phyloP scores from a whole-genome alignment of 768 basidiomycete genomes.

The Hypsizygus marmoreus region DNA sequence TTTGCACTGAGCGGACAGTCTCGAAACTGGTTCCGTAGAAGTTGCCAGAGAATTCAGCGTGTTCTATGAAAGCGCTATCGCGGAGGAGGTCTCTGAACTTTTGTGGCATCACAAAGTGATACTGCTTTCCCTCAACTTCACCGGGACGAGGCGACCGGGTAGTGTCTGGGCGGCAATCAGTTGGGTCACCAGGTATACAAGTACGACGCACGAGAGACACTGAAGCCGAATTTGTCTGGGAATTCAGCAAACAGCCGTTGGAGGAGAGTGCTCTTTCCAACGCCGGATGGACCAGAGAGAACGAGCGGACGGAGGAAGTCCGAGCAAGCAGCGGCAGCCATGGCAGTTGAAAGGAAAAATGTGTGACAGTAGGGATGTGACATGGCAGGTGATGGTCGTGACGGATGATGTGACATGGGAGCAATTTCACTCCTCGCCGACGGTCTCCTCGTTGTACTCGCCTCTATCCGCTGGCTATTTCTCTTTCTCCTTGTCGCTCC shows the following conservation, averaged over 20 bases:
- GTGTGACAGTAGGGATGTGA: background rate
- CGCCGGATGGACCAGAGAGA: constrained; percentile 89
- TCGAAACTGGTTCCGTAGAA: constrained; percentile 89
- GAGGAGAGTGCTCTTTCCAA: constrained; percentile 92
- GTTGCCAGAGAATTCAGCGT: constrained; percentile 92
- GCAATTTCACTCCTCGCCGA: constrained; percentile 13
- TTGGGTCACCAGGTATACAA: constrained; percentile 13
- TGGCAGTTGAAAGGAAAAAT: constrained; percentile 1
- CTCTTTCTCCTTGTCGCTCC: constrained; percentile 1
- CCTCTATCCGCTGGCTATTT: background rate
- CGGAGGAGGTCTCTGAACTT: constrained; percentile 70
- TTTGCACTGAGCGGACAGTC: constrained; percentile 69
- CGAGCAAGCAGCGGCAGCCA: constrained; percentile 24
- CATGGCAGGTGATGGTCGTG: background rate
- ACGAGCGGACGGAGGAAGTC: constrained; percentile 76
- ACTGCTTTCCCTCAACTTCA: constrained; percentile 80
- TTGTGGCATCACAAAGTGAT: constrained; percentile 80
- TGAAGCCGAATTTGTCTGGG: constrained; percentile 89
- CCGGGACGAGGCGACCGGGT: constrained; percentile 83
- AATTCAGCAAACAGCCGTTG: constrained; percentile 76
- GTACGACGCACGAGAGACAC: constrained; percentile 73
- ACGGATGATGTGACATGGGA: background rate
- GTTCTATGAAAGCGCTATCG: constrained; percentile 85
- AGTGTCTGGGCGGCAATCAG: constrained; percentile 61
- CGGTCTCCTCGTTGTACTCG: too few species aligned